Base-by-base conservation (phyloP, 1,284 basidiomycete species). In the Microbotryum lychnidis-dioicae region DNA sequence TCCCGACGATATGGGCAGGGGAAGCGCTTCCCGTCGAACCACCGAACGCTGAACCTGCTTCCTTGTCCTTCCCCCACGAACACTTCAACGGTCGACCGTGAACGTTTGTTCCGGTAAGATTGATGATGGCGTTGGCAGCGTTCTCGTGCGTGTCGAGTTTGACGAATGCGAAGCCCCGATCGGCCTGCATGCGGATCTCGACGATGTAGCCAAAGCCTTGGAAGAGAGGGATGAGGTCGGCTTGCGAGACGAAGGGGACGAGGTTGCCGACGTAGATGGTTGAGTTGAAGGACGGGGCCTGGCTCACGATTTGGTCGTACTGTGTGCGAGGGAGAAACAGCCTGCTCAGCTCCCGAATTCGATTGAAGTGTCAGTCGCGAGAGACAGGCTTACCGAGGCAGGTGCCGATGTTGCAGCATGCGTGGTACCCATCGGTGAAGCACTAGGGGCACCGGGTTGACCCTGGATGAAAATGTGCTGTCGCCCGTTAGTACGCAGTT, bases 241-340 rank as follows among this genome's bases (percentile, higher is more conserved):
- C 87, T 76, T 94, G 91, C 23, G 91, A 93, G 71, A 87, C 88
- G 78, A 91, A 93, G 3, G 92, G 93, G 63, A 96, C 91, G 64
- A 98, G 82, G 78, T 98, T 98, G 67, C 94, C 94, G 74, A 97
- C 92, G 76, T 98, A 98, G 70, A 98, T 91, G 52, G 94, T 97
- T 55, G 88, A 83, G 78, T 97, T 96, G 78, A 86, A 91, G 45
- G 87, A 83, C 37, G 91, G 89, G 2, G 93, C 90, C 77, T 93
- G 91, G 69, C 84, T 80, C 44, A 93, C 86, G 66, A 96, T 88
- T 21, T 85, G 77, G 74, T 94, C 91, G 77, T 91, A 96, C 62
- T 87, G 86, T 65, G 88, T 80, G 44, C 55, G 18, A 29, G 27
- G n/a, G 23, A 20, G 25, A 53, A 25, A 37, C 23, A 16, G 25